These are phyloP conservation scores for Clausena lansium DNA, from an alignment of 345 rosid genomes.

Conservation along the genomic window DNA sequence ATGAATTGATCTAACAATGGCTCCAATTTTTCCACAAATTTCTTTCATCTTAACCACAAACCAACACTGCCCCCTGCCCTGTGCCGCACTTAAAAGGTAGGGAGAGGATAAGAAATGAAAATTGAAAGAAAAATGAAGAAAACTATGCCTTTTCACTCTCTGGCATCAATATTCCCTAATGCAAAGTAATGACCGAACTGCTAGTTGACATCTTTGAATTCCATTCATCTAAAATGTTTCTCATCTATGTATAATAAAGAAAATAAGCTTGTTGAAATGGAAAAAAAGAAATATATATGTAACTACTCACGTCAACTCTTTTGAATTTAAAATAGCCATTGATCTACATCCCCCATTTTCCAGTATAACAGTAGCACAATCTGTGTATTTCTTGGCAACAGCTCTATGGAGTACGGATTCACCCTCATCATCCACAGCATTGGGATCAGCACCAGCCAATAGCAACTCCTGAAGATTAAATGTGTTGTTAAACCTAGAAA, in stretches of 20 bases:
- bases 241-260: background rate
- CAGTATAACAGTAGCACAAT: slow-evolving; percentile 87
- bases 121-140: background rate
- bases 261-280: background rate
- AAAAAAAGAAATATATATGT: background rate
- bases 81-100: background rate
- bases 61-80: background rate
- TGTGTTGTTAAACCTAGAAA: slow-evolving; percentile 10
- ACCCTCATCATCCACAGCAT: slow-evolving; percentile 96
- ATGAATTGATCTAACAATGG: background rate
- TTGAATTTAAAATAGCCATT: slow-evolving; percentile 77
- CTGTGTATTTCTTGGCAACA: slow-evolving; percentile 81
- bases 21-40: background rate
- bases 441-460: slow-evolving; percentile 98
- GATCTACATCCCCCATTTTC: slow-evolving; percentile 89
- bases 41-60: background rate
- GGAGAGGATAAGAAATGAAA: background rate
- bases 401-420: slow-evolving; percentile 97
- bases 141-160: background rate
- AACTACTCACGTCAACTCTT: slow-evolving; percentile 69
- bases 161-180: background rate
- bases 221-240: background rate
- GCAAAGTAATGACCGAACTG: background rate
- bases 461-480: slow-evolving; percentile 66
- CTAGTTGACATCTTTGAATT: background rate